These are phyloP conservation scores for Hypoxylon lienhwacheense DNA, from an alignment of 495 filamentous ascomycete species.

Conservation along the genomic window DNA sequence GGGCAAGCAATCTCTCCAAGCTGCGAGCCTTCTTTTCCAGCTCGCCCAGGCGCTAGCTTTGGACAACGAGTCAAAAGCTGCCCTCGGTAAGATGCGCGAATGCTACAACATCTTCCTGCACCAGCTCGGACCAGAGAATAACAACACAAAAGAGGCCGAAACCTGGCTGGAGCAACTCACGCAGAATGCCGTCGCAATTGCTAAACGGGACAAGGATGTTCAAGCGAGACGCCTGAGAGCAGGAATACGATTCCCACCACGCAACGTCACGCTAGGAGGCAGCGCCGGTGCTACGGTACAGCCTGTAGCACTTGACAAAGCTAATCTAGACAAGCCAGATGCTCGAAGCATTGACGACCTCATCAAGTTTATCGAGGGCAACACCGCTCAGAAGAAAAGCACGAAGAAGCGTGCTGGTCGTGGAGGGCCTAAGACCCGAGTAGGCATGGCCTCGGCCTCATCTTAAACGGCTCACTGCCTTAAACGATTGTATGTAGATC, in stretches of 20 bases:
- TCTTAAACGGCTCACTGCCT: neutral
- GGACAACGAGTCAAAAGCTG: slow-evolving; percentile 86
- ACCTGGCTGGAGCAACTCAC: slow-evolving; percentile 96
- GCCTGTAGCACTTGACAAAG: slow-evolving; percentile 23
- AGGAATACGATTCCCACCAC: slow-evolving; percentile 50
- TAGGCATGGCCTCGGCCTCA: slow-evolving; percentile 37
- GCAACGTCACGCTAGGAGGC: slow-evolving; percentile 52
- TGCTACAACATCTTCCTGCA: slow-evolving; percentile 91
- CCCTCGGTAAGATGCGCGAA: slow-evolving; percentile 89
- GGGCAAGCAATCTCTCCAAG: slow-evolving; percentile 83
- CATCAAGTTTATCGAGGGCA: slow-evolving; percentile 82
- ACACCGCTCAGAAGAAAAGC: slow-evolving; percentile 60
- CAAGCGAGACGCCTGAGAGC: slow-evolving; percentile 68
- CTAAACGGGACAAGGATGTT: slow-evolving; percentile 86
- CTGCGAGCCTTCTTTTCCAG: slow-evolving; percentile 96
- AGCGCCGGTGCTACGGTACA: slow-evolving; percentile 34
- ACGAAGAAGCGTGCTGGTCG: slow-evolving; percentile 70
- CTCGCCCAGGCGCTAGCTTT: slow-evolving; percentile 91
- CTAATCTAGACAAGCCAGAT: slow-evolving; percentile 53
- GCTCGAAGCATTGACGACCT: slow-evolving; percentile 82
- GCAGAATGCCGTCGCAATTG: slow-evolving; percentile 88
- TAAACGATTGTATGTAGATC: neutral
- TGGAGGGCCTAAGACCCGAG: slow-evolving; percentile 71
- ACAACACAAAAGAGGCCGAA: slow-evolving; percentile 93
- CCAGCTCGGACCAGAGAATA: slow-evolving; percentile 81